These are phyloP conservation scores for Botrytis porri DNA, from an alignment of 2,329 filamentous ascomycete species.

Conservation along the genomic window DNA sequence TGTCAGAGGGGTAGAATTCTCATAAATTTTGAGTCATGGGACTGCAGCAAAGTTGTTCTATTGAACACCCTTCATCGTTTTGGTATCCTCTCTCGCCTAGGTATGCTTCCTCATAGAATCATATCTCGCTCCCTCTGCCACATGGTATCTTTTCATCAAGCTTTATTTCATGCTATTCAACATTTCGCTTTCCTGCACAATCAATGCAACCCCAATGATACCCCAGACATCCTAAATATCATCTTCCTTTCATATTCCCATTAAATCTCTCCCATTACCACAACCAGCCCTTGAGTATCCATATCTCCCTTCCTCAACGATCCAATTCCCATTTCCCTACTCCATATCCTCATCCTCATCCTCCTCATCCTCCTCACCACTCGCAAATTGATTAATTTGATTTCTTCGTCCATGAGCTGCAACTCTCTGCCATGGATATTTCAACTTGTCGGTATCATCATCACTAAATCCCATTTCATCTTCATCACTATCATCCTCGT, in stretches of 20 bases:
- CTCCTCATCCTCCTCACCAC: conserved; percentile 3
- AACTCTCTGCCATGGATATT: conserved; percentile 33
- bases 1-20: neutral
- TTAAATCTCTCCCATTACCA: neutral
- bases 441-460: conserved; percentile 30
- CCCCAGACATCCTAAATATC: neutral
- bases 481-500: conserved; percentile 29
- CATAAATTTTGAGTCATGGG: neutral
- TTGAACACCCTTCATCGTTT: neutral
- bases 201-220: neutral
- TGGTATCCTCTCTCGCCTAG: neutral
- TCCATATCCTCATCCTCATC: conserved; percentile 10
- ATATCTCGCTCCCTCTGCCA: neutral
- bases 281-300: neutral
- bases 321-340: neutral
- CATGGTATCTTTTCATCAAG: neutral
- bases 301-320: neutral
- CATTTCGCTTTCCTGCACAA: neutral
- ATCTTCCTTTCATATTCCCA: neutral
- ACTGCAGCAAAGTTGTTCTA: neutral
- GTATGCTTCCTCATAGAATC: neutral
- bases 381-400: neutral
- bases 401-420: neutral
- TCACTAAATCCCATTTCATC: conserved; percentile 32
- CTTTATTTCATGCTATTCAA: neutral